Evolutionary conservation across 306 rosid species (phyloP), one percentile per base, ranked within the genome.

Genomic region (Cicer yamashitae): DNA sequence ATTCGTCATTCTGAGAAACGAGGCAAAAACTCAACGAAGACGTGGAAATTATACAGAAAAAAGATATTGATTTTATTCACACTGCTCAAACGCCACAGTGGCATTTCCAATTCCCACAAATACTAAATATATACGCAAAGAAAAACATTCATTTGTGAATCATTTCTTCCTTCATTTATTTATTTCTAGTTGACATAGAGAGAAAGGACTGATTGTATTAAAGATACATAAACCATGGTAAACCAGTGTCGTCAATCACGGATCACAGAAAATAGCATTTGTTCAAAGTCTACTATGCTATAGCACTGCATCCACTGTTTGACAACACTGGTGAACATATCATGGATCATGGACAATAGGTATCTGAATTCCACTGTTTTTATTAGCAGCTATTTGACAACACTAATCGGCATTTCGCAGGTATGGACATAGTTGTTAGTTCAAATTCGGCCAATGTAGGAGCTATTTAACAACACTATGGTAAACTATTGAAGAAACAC

Each of bases 121-220:
- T 40, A 64, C 17, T 59, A 62, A 40, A 50, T 10, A 25, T 9
- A 43, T 39, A 41, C 9, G 25, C 8, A 0, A 8, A 47, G 13
- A 41, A 61, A 48, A 15, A 67, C 22, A 60, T 17, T 51, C 41
- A 51, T 51, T 30, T 10, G 2, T 18, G 22, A 17, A 60, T 30
- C 59, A 10, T 50, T 67, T 44, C n/a, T 75, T 75, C 54, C 69
- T 72, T 45, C 20, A 17, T 43, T 69, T 17, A 38, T 58, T 54
- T 48, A 14, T 17, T 12, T 46, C 13, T 18, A 52, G 15, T 7
- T 0, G 9, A 22, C 51, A 25, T 68, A 14, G 34, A 10, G 73
- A 17, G 12, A 80, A 40, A 67, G 6, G 60, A 41, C 43, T 34
- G 57, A 43, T 22, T 40, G 41, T 2, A 39, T 34, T 41, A 7